phyloP scores from a whole-genome alignment of 768 basidiomycete genomes.

The Kwoniella sp. region DNA sequence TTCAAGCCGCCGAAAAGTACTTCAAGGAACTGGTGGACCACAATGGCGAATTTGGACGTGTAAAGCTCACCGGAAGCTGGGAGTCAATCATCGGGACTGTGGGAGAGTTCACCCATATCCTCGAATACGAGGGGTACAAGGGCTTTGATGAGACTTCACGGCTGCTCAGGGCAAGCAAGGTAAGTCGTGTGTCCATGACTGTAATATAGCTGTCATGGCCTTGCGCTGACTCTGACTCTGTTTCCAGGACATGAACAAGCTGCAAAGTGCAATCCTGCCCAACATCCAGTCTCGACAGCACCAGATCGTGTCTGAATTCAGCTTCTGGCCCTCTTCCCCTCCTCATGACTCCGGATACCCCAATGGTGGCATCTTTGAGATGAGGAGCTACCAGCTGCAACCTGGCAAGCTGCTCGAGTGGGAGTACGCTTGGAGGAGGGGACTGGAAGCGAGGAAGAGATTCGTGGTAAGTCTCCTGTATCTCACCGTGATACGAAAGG shows the following conservation, averaged over 20 bases:
- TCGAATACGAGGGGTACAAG: slow-evolving; percentile 90
- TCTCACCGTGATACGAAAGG: slow-evolving; percentile 49
- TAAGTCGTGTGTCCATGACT: too few relatives aligned
- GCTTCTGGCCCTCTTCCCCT: slow-evolving; percentile 86
- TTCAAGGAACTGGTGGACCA: slow-evolving; percentile 73
- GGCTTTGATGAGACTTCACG: slow-evolving; percentile 75
- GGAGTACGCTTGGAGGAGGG: slow-evolving; percentile 89
- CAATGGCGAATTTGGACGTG: slow-evolving; percentile 56
- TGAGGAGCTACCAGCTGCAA: slow-evolving; percentile 74
- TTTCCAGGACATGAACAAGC: slow-evolving; percentile 27
- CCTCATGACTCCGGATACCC: slow-evolving; percentile 67
- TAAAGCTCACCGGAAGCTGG: slow-evolving; percentile 91
- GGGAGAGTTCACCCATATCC: slow-evolving; percentile 59
- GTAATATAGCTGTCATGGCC: background rate
- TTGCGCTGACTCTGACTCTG: background rate
- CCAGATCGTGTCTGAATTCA: slow-evolving; percentile 79
- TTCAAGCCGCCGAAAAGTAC: slow-evolving; percentile 78
- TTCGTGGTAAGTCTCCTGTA: slow-evolving; percentile 69
- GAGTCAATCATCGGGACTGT: slow-evolving; percentile 85
- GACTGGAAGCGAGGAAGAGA: slow-evolving; percentile 86
- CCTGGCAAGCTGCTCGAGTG: slow-evolving; percentile 90
- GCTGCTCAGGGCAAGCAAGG: slow-evolving; percentile 64
- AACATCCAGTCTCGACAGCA: slow-evolving; percentile 65
- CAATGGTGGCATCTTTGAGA: slow-evolving; percentile 74
- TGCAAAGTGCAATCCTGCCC: slow-evolving; percentile 58